Percentiles rank a stretch among this genome's conserved stretches.
Conservation (phyloP, 2,329 filamentous ascomycete genomes). For the Canariomyces notabilis region DNA sequence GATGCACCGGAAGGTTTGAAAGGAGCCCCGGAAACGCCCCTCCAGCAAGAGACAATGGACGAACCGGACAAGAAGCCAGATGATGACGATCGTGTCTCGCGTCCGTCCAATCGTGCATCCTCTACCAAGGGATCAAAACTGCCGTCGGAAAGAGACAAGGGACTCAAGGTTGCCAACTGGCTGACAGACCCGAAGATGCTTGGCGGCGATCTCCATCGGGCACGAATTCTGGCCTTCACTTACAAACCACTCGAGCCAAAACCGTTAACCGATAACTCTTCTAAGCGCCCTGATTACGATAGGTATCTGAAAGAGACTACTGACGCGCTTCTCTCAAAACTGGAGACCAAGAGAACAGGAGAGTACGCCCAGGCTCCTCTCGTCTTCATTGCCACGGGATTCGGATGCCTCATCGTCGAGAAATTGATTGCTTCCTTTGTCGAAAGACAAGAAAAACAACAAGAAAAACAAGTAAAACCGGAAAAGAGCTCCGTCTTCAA, state of each 20-base stretch:
- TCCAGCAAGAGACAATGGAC: too few relatives aligned
- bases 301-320: neutral
- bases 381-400: constrained; percentile 8
- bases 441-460: neutral
- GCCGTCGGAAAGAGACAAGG: constrained; percentile 4
- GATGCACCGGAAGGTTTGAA: too few relatives aligned
- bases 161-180: neutral
- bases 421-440: neutral
- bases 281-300: constrained; percentile 3
- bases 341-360: neutral
- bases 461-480: too few relatives aligned
- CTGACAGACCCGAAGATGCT: constrained; percentile 10
- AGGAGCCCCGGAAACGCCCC: too few relatives aligned
- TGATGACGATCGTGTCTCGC: constrained; percentile 1
- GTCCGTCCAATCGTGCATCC: neutral
- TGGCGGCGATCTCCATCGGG: neutral
- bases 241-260: constrained; percentile 2
- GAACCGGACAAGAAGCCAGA: constrained; percentile 1
- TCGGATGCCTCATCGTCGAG: constrained; percentile 12
- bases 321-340: neutral
- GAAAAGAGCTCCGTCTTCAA: neutral
- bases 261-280: neutral
- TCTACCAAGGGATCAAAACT: neutral
- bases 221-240: constrained; percentile 1
- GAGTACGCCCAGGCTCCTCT: neutral